Evolutionary conservation across 805 yeast genomes (phyloP).

Genomic region (Sungouiella thailandica): DNA sequence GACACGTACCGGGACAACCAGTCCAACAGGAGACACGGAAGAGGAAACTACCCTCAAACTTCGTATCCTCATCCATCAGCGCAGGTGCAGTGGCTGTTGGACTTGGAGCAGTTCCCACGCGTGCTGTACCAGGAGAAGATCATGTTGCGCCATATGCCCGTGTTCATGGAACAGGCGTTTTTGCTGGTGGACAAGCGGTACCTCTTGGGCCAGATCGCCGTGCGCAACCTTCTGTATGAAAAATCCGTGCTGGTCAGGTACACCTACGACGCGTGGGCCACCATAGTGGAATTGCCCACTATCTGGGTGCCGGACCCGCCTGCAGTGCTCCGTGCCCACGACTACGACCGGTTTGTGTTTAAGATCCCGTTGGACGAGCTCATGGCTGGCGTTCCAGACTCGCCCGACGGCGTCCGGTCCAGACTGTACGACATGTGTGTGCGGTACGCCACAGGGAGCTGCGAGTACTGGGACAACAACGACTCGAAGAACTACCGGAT

Average conservation of each 20-base stretch:
- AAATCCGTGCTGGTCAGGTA: constrained; percentile 69
- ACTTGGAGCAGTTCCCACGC: constrained; percentile 37
- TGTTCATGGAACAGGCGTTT: constrained; percentile 62
- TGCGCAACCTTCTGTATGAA: constrained; percentile 63
- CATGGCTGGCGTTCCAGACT: constrained; percentile 22
- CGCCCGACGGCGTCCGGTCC: constrained; percentile 8
- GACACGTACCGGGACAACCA: constrained; percentile 4
- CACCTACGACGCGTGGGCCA: constrained; percentile 74
- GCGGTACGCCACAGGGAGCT: constrained; percentile 42
- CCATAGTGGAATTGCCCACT: constrained; percentile 66
- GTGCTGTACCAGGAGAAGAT: constrained; percentile 45
- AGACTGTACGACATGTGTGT: constrained; percentile 47
- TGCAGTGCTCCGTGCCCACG: constrained; percentile 40
- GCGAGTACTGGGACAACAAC: constrained; percentile 80
- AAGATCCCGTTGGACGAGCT: constrained; percentile 47
- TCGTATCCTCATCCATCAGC: constrained; percentile 18
- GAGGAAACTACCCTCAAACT: no score
- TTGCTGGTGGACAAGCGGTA: constrained; percentile 53
- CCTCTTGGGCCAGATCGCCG: constrained; percentile 73
- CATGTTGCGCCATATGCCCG: constrained; percentile 20
- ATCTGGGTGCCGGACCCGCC: constrained; percentile 54
- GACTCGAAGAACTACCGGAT: constrained; percentile 52
- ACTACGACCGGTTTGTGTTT: constrained; percentile 70
- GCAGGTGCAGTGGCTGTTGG: constrained; percentile 41
- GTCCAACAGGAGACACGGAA: no score